Percentiles rank a stretch among this genome's conserved stretches.
Conservation (phyloP, 179 eudicot genomes). For the Dionaea muscipula region DNA sequence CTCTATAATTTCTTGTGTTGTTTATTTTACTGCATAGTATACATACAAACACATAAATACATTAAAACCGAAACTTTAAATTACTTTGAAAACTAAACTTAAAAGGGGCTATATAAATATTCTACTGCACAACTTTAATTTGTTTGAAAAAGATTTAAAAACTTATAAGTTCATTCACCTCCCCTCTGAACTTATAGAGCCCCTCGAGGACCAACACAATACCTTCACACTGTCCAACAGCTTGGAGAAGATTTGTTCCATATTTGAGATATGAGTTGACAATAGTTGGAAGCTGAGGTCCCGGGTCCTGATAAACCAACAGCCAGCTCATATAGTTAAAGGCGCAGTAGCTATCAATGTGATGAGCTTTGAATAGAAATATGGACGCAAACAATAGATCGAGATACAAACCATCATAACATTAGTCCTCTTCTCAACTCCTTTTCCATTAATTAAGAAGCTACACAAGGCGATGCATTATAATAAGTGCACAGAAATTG, state of each 20-base stretch:
- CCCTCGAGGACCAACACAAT: no score
- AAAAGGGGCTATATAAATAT: no score
- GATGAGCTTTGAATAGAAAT: not conserved
- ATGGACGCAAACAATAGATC: not conserved
- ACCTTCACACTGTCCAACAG: conserved; percentile 75
- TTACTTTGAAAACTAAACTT: no score
- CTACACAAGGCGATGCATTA: conserved; percentile 32
- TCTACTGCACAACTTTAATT: no score
- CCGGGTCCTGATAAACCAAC: conserved; percentile 38
- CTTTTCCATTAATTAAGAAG: conserved; percentile 74
- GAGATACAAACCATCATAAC: conserved; percentile 38
- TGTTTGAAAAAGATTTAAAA: no score
- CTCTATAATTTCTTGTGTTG: no score
- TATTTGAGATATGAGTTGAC: conserved; percentile 39
- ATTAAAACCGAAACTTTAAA: no score
- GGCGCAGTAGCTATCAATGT: not conserved
- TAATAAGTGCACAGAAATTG: conserved; percentile 6
- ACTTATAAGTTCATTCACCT: no score
- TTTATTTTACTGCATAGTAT: no score
- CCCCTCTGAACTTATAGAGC: no score
- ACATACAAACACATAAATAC: no score
- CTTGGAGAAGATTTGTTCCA: conserved; percentile 91
- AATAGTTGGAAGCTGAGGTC: conserved; percentile 69
- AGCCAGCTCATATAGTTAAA: conserved; percentile 6
- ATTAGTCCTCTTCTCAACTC: conserved; percentile 49